Evolutionary conservation across 768 basidiomycete species (phyloP).

Genomic region (Boletus tomentosulus): DNA sequence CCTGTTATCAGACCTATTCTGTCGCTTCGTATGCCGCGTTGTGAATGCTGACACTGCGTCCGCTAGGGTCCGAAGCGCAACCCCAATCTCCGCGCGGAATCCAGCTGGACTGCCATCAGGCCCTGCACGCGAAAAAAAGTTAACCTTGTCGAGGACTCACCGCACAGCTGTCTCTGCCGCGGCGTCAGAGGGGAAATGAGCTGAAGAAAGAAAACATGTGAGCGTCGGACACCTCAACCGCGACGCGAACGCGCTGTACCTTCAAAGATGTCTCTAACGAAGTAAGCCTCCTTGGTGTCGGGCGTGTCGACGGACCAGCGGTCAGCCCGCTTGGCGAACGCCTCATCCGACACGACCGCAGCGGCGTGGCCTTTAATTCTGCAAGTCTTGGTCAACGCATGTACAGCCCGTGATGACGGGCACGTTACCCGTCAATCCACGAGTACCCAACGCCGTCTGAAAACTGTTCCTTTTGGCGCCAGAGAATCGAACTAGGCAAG

Average conservation of each 20-base stretch:
- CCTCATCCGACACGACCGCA: slow-evolving; percentile 72
- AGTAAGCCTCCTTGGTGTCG: slow-evolving; percentile 96
- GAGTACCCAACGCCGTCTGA: slow-evolving; percentile 98
- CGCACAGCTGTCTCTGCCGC: slow-evolving; percentile 91
- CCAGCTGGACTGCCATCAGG: slow-evolving; percentile 52
- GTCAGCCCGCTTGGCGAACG: slow-evolving; percentile 64
- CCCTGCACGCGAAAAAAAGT: slow-evolving; percentile 3
- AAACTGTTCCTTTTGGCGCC: slow-evolving; percentile 99
- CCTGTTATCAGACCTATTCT: slow-evolving; percentile 11
- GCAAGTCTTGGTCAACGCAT: slow-evolving; percentile 3
- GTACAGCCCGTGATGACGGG: background rate
- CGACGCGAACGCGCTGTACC: slow-evolving; percentile 33
- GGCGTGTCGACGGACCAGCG: slow-evolving; percentile 80
- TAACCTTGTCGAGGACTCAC: slow-evolving; percentile 38
- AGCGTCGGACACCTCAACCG: slow-evolving; percentile 1
- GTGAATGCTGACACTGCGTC: slow-evolving; percentile 94
- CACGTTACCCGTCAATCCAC: slow-evolving; percentile 89
- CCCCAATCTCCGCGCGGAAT: slow-evolving; percentile 97
- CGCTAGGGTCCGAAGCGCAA: slow-evolving; percentile 90
- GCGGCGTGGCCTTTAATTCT: slow-evolving; percentile 91
- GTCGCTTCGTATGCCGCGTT: slow-evolving; percentile 71
- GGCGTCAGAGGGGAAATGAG: slow-evolving; percentile 77
- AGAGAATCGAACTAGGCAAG: slow-evolving; percentile 89
- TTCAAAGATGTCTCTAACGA: slow-evolving; percentile 90
- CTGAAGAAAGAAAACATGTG: slow-evolving; percentile 32